These are phyloP conservation scores for Corymbia calophylla DNA, from an alignment of 441 rosid species.

Conservation along the genomic window DNA sequence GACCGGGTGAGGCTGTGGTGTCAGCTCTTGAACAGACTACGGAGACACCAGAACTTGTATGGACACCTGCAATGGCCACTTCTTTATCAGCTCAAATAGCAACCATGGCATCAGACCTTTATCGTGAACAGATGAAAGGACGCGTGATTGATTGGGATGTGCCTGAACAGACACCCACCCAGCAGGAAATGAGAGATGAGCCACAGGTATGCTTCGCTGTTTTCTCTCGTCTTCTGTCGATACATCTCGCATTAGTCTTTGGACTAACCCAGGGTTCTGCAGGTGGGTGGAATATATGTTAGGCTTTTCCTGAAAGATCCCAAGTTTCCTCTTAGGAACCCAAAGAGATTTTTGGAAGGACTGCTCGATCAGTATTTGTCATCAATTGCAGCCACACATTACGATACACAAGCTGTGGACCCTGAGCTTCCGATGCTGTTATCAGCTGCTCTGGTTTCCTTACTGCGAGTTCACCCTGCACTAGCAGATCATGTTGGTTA, in stretches of 20 bases:
- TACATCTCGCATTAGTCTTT: slow-evolving; percentile 6
- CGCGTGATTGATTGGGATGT: slow-evolving; percentile 97
- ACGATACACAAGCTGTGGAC: slow-evolving; percentile 68
- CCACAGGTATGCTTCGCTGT: slow-evolving; percentile 52
- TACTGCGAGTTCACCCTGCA: slow-evolving; percentile 96
- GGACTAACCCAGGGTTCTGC: slow-evolving; percentile 15
- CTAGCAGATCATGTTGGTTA: slow-evolving; percentile 98
- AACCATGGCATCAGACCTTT: slow-evolving; percentile 91
- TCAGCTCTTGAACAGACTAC: slow-evolving; percentile 90
- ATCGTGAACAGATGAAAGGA: slow-evolving; percentile 93
- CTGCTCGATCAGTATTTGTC: slow-evolving; percentile 92
- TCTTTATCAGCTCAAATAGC: slow-evolving; percentile 95
- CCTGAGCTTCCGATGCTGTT: slow-evolving; percentile 96
- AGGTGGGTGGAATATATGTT: slow-evolving; percentile 98
- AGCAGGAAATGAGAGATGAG: slow-evolving; percentile 91
- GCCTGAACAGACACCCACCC: slow-evolving; percentile 93
- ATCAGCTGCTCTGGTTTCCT: slow-evolving; percentile 97
- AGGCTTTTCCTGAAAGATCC: slow-evolving; percentile 97
- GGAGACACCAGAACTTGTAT: slow-evolving; percentile 99
- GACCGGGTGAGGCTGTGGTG: slow-evolving; percentile 99
- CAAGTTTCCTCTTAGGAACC: slow-evolving; percentile 95
- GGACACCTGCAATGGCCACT: slow-evolving; percentile 99
- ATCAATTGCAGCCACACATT: slow-evolving; percentile 95
- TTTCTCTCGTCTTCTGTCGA: background rate
- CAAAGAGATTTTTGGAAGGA: slow-evolving; percentile 97